Evolutionary conservation across 2,329 filamentous ascomycete species (phyloP).

Genomic region (Hysterium pulicare): DNA sequence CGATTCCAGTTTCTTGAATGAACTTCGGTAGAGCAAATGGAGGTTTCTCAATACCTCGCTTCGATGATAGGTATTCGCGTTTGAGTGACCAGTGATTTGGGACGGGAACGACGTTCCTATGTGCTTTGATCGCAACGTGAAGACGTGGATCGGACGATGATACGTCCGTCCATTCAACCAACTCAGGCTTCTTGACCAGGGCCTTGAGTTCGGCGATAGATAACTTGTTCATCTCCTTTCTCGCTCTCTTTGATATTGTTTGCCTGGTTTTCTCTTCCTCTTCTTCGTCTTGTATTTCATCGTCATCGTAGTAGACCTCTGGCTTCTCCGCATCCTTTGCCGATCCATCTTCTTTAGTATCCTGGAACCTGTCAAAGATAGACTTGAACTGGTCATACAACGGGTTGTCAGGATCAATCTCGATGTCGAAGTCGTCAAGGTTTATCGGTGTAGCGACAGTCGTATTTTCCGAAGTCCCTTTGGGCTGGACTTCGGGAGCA

Average conservation of each 20-base stretch:
- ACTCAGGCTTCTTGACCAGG: constrained; percentile 82
- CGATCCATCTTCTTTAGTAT: constrained; percentile 54
- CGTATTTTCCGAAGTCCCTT: constrained; percentile 36
- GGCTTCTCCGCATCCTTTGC: constrained; percentile 64
- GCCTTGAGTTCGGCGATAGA: constrained; percentile 95
- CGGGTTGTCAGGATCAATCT: constrained; percentile 66
- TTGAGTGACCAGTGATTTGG: constrained; percentile 94
- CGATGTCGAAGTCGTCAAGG: constrained; percentile 39
- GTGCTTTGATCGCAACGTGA: constrained; percentile 90
- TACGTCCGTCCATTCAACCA: constrained; percentile 96
- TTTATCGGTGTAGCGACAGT: constrained; percentile 45
- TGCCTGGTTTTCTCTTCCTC: constrained; percentile 61
- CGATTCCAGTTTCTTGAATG: constrained; percentile 94
- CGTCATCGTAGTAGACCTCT: constrained; percentile 79
- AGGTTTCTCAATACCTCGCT: constrained; percentile 93
- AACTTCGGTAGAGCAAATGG: constrained; percentile 92
- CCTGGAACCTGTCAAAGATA: constrained; percentile 72
- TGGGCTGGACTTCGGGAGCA: constrained; percentile 28
- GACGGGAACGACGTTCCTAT: constrained; percentile 92
- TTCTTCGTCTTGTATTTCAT: constrained; percentile 81
- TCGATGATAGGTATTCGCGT: constrained; percentile 94
- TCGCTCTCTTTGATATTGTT: constrained; percentile 90
- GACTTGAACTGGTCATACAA: constrained; percentile 80
- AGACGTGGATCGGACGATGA: constrained; percentile 85
- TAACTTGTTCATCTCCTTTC: constrained; percentile 85